A percentile compares a stretch with the other conserved stretches of the same genome.
Evolutionary conservation across 106 monocot species (phyloP).

Genomic region (Dendrobium huoshanense): DNA sequence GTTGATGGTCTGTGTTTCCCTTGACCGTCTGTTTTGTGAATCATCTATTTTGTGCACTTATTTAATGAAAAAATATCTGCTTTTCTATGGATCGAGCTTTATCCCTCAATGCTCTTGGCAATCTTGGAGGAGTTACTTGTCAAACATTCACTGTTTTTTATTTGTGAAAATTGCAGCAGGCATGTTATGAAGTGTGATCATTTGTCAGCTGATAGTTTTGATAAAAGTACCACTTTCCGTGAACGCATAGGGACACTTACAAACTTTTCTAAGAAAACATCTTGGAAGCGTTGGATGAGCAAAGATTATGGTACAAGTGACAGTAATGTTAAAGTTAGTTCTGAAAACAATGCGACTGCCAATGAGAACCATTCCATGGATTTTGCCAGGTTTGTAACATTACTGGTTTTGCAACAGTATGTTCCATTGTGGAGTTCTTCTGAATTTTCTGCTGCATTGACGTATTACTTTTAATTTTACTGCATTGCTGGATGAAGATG

Average conservation of each 20-base stretch:
- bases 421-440: background rate
- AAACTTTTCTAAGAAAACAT: constrained; percentile 60
- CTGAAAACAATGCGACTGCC: constrained; percentile 13
- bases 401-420: background rate
- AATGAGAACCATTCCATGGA: constrained; percentile 28
- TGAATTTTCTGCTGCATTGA: background rate
- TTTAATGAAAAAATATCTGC: background rate
- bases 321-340: constrained; percentile 14
- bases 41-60: background rate
- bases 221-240: constrained; percentile 23
- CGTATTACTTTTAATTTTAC: background rate
- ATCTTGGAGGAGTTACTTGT: background rate
- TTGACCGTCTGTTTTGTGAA: background rate
- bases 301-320: constrained; percentile 29
- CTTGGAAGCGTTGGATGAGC: constrained; percentile 57
- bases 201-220: constrained; percentile 18
- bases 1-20: background rate
- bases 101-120: background rate
- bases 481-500: background rate
- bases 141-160: background rate
- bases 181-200: constrained; percentile 20
- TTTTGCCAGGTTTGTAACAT: constrained; percentile 49
- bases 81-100: background rate
- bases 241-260: constrained; percentile 64
- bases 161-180: constrained; percentile 10